These are phyloP conservation scores for Cornus suecica DNA, from an alignment of 148 eudicot species.

Conservation along the genomic window DNA sequence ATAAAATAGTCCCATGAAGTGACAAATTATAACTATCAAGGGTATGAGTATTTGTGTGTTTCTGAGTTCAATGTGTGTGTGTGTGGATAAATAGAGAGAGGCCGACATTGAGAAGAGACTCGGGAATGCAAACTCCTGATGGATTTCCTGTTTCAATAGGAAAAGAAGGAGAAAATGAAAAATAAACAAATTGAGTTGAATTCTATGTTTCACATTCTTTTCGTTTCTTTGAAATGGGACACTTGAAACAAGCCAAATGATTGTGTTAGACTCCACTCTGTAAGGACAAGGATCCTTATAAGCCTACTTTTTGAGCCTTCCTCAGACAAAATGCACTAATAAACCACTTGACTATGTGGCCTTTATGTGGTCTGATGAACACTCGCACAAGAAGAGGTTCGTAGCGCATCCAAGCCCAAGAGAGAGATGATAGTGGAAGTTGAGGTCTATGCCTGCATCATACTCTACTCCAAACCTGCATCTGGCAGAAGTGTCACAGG, in stretches of 20 bases:
- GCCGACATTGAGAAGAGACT: conserved; percentile 25
- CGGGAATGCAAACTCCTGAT: conserved; percentile 29
- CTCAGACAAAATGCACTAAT: too few species aligned
- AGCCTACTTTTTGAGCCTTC: too few species aligned
- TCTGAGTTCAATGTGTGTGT: too few species aligned
- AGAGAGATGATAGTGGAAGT: not conserved
- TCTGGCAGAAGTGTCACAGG: conserved; percentile 32
- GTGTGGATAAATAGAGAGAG: not conserved
- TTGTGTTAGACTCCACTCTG: not conserved
- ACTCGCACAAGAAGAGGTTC: not conserved
- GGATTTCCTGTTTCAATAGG: conserved; percentile 24
- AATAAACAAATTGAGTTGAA: not conserved
- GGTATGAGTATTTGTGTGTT: too few species aligned
- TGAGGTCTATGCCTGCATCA: not conserved
- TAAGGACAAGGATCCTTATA: not conserved
- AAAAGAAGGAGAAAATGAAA: not conserved
- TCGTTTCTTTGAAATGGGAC: not conserved
- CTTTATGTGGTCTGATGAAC: too few species aligned
- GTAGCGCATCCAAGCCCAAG: not conserved
- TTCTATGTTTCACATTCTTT: not conserved
- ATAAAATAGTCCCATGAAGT: too few species aligned
- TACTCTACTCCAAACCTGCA: conserved; percentile 20
- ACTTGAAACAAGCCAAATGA: not conserved
- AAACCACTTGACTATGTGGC: too few species aligned
- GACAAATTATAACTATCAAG: too few species aligned